Percentiles rank a stretch among this genome's conserved stretches.
Conservation (phyloP, 139 green algal species). For the Volvox reticuliferus region DNA sequence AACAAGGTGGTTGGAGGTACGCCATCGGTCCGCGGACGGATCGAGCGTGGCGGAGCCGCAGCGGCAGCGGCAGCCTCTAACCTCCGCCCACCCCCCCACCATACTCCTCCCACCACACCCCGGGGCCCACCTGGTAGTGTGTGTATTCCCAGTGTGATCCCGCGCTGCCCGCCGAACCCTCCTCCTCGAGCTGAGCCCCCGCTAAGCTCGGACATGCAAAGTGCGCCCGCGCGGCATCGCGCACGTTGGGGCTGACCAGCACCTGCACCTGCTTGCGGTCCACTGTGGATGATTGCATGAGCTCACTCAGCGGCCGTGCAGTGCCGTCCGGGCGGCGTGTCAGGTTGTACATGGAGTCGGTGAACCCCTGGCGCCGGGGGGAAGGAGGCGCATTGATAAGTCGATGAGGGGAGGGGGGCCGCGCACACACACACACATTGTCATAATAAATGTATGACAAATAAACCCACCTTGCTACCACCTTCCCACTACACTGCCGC, state of each 20-base stretch:
- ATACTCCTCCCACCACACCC: too few relatives aligned
- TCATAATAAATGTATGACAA: too few relatives aligned
- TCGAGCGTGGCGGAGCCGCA: too few relatives aligned
- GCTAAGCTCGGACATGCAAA: conserved; percentile 69
- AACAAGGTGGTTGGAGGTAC: too few relatives aligned
- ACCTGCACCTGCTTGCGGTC: neutral
- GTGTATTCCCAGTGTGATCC: conserved; percentile 77
- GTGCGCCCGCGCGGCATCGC: conserved; percentile 60
- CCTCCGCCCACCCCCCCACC: too few relatives aligned
- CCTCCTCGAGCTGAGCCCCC: conserved; percentile 75
- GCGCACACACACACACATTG: too few relatives aligned
- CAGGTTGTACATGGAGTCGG: conserved; percentile 56
- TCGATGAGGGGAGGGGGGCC: too few relatives aligned
- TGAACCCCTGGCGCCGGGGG: conserved; percentile 68
- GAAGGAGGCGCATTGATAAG: too few relatives aligned
- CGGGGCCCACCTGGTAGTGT: conserved; percentile 54
- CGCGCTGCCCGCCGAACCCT: conserved; percentile 70
- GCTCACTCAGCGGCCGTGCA: conserved; percentile 49
- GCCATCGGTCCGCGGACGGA: too few relatives aligned
- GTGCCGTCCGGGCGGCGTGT: conserved; percentile 53
- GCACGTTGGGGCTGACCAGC: conserved; percentile 52
- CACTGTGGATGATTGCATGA: conserved; percentile 7
- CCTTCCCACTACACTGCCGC: too few relatives aligned
- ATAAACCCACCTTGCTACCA: too few relatives aligned
- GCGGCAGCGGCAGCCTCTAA: too few relatives aligned